Evolutionary conservation across 2,329 filamentous ascomycete genomes (phyloP), one percentile per base, ranked within the genome.

Genomic region (Mycosphaerella sp.): DNA sequence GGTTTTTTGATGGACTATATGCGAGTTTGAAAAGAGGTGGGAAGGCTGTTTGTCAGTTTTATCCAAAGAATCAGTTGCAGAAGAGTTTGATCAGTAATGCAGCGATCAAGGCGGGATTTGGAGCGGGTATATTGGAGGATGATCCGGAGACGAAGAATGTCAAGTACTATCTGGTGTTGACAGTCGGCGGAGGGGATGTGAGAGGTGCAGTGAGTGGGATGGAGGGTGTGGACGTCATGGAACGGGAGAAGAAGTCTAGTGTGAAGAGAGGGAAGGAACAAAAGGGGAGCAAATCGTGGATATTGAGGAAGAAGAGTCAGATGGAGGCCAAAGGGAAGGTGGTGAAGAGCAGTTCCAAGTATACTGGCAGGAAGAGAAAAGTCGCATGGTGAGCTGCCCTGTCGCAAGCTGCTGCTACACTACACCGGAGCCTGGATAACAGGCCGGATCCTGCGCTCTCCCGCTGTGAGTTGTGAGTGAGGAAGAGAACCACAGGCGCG

Each of bases 241-340:
- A 95, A 68, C 75, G 80, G 16, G 70, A 82, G 57, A 80, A 78
- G 63, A 80, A 73, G 60, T 74, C 10, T 73, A 25, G 27, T 3
- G 62, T 69, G 34, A 69, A 69, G 53, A 76, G 76, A 56, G 75
- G 75, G 2, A 74, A 73, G 50, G 75, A 77, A 61, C 70, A 73
- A 32, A 96, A 96, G 75, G 90, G 87, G 12, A 86, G 83, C 66
- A 91, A 88, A 71, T 80, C 78, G 1, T 93, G 87, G 87, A 93
- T 93, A 55, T 67, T 89, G 67, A 81, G 82, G 70, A 93, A 91
- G 69, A 94, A 93, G 75, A 86, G 89, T 59, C 89, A 95, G 73
- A 93, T 95, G 86, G 87, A 94, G 71, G 79, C 82, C 56, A 95
- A 96, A 71, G 93, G 93, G 41, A 96, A 93, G 75, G 79, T 97